Evolutionary conservation across 305 asterid species (phyloP).

Genomic region (Vinca major): DNA sequence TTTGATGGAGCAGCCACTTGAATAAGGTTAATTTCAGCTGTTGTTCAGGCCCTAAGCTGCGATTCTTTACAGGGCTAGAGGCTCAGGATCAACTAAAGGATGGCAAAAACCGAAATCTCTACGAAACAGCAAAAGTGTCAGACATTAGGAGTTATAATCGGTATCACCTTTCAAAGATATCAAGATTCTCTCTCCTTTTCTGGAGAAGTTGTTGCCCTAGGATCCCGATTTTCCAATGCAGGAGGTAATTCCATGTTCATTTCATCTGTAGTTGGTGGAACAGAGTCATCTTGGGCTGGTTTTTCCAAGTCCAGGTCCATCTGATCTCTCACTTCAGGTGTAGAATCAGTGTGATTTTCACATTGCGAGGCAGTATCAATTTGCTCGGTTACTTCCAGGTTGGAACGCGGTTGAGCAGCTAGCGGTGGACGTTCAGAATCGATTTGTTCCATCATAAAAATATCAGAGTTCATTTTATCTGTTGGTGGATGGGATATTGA

Average conservation of each 20-base stretch:
- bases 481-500: slow-evolving; percentile 14
- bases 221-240: slow-evolving; percentile 24
- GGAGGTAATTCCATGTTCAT: slow-evolving; percentile 39
- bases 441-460: slow-evolving; percentile 21
- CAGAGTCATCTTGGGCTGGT: slow-evolving; percentile 22
- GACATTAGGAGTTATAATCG: no score
- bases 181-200: slow-evolving; percentile 29
- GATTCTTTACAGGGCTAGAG: no score
- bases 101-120: no score
- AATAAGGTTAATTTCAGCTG: no score
- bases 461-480: slow-evolving; percentile 29
- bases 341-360: slow-evolving; percentile 26
- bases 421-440: slow-evolving; percentile 18
- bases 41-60: no score
- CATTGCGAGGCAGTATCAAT: slow-evolving; percentile 13
- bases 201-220: slow-evolving; percentile 14
- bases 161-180: slow-evolving; percentile 1
- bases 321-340: slow-evolving; percentile 15
- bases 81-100: no score
- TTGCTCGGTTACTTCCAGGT: slow-evolving; percentile 7
- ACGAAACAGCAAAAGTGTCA: no score
- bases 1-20: no score
- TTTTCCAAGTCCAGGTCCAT: slow-evolving; percentile 21
- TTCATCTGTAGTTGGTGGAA: slow-evolving; percentile 24
- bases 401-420: slow-evolving; percentile 10